phyloP scores from a whole-genome alignment of 2,329 filamentous ascomycete species.

The Boeremia exigua region DNA sequence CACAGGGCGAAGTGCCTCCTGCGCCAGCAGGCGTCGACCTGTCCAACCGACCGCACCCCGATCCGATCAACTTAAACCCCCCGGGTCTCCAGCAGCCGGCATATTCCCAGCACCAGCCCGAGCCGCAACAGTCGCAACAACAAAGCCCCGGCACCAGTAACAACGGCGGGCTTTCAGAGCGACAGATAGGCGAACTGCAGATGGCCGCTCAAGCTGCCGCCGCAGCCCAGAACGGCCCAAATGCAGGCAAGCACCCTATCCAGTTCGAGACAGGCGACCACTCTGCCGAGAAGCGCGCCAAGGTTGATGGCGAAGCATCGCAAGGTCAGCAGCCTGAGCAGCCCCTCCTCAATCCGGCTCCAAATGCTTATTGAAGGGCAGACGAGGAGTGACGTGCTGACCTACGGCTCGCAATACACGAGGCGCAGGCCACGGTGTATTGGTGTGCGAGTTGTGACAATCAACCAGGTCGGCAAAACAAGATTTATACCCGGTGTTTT shows the following conservation, averaged over 20 bases:
- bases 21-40: constrained; percentile 82
- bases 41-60: constrained; percentile 55
- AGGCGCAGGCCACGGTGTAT: constrained; percentile 28
- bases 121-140: constrained; percentile 31
- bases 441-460: constrained; percentile 30
- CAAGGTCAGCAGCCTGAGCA: constrained; percentile 43
- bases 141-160: constrained; percentile 32
- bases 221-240: constrained; percentile 43
- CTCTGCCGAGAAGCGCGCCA: constrained; percentile 44
- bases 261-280: constrained; percentile 41
- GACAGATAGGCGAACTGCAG: constrained; percentile 47
- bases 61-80: constrained; percentile 32
- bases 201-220: constrained; percentile 48
- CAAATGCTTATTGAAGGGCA: constrained; percentile 43
- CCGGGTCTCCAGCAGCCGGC: constrained; percentile 21
- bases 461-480: constrained; percentile 21
- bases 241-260: constrained; percentile 43
- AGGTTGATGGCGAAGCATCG: constrained; percentile 37
- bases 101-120: constrained; percentile 18
- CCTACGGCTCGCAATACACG: constrained; percentile 31
- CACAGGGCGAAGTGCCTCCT: constrained; percentile 81
- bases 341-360: constrained; percentile 26
- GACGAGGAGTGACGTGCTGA: constrained; percentile 27
- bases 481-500: constrained; percentile 11
- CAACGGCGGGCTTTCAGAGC: constrained; percentile 45